Base-by-base conservation (phyloP, 75 land plant species). In the Cryptomeria japonica region DNA sequence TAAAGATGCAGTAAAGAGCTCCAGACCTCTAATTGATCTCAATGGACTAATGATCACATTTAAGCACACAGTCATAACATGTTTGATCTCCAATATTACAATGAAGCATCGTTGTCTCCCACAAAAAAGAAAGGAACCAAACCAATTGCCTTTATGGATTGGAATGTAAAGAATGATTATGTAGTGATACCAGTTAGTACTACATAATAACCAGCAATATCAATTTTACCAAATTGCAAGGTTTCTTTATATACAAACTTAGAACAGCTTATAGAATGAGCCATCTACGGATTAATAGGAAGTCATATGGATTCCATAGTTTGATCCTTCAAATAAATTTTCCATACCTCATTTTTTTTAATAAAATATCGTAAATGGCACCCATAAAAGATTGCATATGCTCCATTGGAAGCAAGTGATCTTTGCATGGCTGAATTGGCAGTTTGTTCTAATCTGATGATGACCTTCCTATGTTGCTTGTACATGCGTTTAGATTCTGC, bases 331-430 rank as follows among this genome's bases (percentile, higher is more conserved):
- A 42, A 38, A 73, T 32, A 32, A 73, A 0, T 31, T 32, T 73
- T 3, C 15, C 32, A 22, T 92, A 98, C 99, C 97, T 97, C 94
- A 51, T 93, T 87, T 85, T 92, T 95, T 80, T 88, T 96, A 39
- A 98, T 96, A 84, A 89, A 96, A 89, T 97, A 93, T 89, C 88
- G 92, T 86, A 94, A 90, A 86, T 89, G 88, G 83, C 90, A 95
- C 31, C 99, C 99, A 92, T 97, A 96, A 0, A 98, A 70, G 83
- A 98, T 86, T 41, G 99, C 99, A 85, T 96, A 90, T 46, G 99
- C 99, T 83, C 96, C 96, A 86, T 92, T 92, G 83, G 91, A 80
- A 70, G 94, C 91, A 76, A 97, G 94, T 32, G 93, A 88, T 87
- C 99, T 93, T 83, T 96, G 94, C 91, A 94, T 91, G 32, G 87